phyloP scores from a whole-genome alignment of 257 asterid genomes.

The Nicotiana attenuata region DNA sequence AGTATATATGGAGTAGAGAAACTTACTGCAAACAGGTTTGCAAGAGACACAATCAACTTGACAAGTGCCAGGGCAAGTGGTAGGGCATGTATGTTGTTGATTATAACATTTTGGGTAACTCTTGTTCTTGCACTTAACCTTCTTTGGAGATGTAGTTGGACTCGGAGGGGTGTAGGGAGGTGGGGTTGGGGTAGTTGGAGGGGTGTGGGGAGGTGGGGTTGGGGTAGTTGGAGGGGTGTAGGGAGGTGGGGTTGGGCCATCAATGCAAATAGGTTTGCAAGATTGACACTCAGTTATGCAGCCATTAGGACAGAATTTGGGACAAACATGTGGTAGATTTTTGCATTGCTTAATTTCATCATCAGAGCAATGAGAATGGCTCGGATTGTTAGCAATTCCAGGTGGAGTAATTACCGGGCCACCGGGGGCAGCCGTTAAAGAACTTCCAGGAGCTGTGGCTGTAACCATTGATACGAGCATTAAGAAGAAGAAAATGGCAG shows the following conservation, averaged over 20 bases:
- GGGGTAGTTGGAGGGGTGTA: background rate
- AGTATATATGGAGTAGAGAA: background rate
- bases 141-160: constrained; percentile 13
- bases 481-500: background rate
- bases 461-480: too few species aligned
- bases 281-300: constrained; percentile 39
- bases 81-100: constrained; percentile 37
- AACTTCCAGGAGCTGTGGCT: too few species aligned
- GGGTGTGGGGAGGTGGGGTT: background rate
- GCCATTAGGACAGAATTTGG: constrained; percentile 45
- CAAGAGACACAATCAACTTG: constrained; percentile 49
- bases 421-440: too few species aligned
- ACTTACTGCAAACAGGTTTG: constrained; percentile 62
- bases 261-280: constrained; percentile 38
- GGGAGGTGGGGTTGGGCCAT: background rate
- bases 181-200: background rate
- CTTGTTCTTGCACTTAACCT: constrained; percentile 37
- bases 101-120: constrained; percentile 33
- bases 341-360: constrained; percentile 36
- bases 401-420: constrained; percentile 29
- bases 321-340: constrained; percentile 54
- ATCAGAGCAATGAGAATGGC: constrained; percentile 39
- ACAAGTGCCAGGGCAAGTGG: constrained; percentile 37
- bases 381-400: constrained; percentile 34
- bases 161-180: constrained; percentile 5